Evolutionary conservation across 352 stramenopile species (phyloP).

Genomic region (Globisporangium viniferum): DNA sequence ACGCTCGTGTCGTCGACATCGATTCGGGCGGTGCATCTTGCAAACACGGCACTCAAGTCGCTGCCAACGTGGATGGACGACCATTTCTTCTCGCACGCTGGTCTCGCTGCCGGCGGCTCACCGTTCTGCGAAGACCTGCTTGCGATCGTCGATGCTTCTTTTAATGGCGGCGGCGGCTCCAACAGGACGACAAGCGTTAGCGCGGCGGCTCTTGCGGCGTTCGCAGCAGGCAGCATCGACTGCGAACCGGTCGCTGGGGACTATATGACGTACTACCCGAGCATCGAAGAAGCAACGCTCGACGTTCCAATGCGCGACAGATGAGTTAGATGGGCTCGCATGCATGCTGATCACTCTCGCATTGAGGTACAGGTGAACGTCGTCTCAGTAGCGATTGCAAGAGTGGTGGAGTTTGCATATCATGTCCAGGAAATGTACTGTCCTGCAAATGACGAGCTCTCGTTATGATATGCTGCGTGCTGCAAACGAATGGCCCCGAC

Average conservation of each 20-base stretch:
- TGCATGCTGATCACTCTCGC: neutral
- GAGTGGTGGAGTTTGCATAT: neutral
- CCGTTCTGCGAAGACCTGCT: conserved; percentile 14
- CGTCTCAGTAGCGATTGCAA: neutral
- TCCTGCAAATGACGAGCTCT: conserved; percentile 3
- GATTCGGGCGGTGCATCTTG: conserved; percentile 9
- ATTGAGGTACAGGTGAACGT: neutral
- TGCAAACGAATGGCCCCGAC: neutral
- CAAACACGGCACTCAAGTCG: conserved; percentile 3
- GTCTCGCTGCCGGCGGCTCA: conserved; percentile 3
- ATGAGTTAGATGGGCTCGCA: neutral
- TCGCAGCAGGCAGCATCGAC: conserved; percentile 1
- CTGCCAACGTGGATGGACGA: conserved; percentile 15
- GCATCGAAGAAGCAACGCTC: conserved; percentile 5
- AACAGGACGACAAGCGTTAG: neutral
- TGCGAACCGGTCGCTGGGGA: conserved; percentile 7
- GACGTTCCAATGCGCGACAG: neutral
- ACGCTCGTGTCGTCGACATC: conserved; percentile 13
- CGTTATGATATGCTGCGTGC: neutral
- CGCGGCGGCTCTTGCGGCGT: neutral
- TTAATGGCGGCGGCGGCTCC: neutral
- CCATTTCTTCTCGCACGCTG: conserved; percentile 6
- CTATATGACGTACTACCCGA: conserved; percentile 19
- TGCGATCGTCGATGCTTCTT: neutral
- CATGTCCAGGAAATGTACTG: neutral